phyloP scores from a whole-genome alignment of 2,329 filamentous ascomycete species.

The Fusarium palustre region DNA sequence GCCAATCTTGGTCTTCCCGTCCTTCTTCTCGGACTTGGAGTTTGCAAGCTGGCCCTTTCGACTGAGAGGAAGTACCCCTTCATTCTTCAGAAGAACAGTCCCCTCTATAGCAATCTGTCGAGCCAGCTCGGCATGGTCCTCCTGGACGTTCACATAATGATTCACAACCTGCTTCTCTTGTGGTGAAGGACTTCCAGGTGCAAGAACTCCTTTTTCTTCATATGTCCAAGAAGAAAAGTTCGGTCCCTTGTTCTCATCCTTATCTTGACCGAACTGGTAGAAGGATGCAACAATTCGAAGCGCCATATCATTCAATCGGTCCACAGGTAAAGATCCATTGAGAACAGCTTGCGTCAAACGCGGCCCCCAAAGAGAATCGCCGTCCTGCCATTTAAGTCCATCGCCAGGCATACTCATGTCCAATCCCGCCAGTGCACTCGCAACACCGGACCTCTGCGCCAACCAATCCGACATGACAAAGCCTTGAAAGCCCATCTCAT shows the following conservation, averaged over 20 bases:
- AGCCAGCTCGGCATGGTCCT: conserved; percentile 62
- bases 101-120: conserved; percentile 67
- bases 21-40: conserved; percentile 36
- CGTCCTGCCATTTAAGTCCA: conserved; percentile 73
- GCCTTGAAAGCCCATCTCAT: conserved; percentile 79
- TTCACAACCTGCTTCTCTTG: conserved; percentile 66
- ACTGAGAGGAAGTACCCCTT: conserved; percentile 64
- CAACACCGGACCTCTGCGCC: conserved; percentile 69
- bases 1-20: conserved; percentile 58
- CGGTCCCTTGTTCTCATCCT: conserved; percentile 76
- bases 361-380: conserved; percentile 81
- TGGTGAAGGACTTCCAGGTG: conserved; percentile 61
- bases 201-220: conserved; percentile 64
- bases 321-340: conserved; percentile 84
- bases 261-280: conserved; percentile 86
- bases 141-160: conserved; percentile 73
- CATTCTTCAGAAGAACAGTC: conserved; percentile 71
- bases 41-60: conserved; percentile 47
- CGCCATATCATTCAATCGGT: conserved; percentile 88
- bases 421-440: conserved; percentile 70
- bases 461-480: conserved; percentile 78
- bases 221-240: conserved; percentile 83
- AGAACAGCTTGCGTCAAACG: conserved; percentile 82
- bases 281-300: conserved; percentile 88
- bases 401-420: conserved; percentile 80